Evolutionary conservation across 345 rosid species (phyloP).

Genomic region (Ailanthus altissimus): DNA sequence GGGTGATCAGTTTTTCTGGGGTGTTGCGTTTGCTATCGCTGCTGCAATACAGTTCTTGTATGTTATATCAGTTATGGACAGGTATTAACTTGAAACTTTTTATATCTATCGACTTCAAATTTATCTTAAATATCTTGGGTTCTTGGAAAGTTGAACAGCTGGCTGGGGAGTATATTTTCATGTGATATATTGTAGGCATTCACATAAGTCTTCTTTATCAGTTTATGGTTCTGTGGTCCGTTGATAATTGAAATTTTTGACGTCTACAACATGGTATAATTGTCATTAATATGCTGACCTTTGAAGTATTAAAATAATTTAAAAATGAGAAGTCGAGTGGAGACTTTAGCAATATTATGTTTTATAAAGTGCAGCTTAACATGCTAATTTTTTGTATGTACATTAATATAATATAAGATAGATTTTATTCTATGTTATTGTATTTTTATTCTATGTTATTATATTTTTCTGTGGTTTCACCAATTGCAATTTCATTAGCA

Average conservation of each 20-base stretch:
- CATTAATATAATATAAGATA: not conserved
- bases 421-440: not conserved
- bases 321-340: not conserved
- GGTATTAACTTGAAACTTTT: conserved; percentile 43
- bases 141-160: not conserved
- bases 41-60: conserved; percentile 92
- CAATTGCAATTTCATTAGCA: not conserved
- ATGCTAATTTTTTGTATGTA: not conserved
- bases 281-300: not conserved
- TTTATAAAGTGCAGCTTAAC: not conserved
- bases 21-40: conserved; percentile 74
- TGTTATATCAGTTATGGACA: conserved; percentile 91
- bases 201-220: not conserved
- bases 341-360: not conserved
- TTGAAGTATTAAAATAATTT: not conserved
- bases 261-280: not conserved
- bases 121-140: not conserved
- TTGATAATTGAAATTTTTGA: not conserved
- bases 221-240: not conserved
- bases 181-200: not conserved
- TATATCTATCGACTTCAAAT: not conserved
- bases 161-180: not conserved
- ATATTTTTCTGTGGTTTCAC: too few species aligned
- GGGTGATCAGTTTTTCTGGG: conserved; percentile 77
- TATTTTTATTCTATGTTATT: not conserved